Evolutionary conservation across 2,329 filamentous ascomycete genomes (phyloP), one percentile per base, ranked within the genome.

Genomic region (Aureobasidium sp.): DNA sequence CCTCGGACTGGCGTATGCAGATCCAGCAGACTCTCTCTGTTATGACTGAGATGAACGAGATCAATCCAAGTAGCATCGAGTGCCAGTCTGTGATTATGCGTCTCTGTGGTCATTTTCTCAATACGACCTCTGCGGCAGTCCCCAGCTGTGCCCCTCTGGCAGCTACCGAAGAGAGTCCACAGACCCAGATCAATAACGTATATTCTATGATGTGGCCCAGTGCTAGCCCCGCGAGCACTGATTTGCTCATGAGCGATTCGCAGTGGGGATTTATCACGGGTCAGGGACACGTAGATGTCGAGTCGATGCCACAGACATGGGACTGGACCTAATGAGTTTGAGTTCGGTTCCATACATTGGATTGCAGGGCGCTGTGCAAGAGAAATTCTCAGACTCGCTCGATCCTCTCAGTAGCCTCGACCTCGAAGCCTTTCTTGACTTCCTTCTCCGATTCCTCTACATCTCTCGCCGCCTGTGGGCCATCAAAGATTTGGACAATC

Each of bases 171-270:
- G 73, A 78, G 61, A 75, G 71, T 39, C 73, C 76, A 0, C 74
- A 78, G 65, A 77, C 75, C 1, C 76, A 78, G 64, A 74, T 79
- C 20, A 75, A 76, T 43, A 74, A 69, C 26, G 72, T 78, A 0
- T 75, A 78, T 55, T 70, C 71, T 20, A 77, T 79, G 76, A 78
- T 79, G 77, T 79, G 78, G 77, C 78, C 76, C 3, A 77, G 76
- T 47, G 70, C 65, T 12, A 39, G 32, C 17, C 50, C 50, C 27
- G 36, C 50, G 15, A 65, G 65, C 26, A 34, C 43, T 15, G 53
- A 57, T 17, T 4, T 46, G 26, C 34, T 44, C 3, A 57, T 57
- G 53, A 43, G 43, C 26, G 53, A 57, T 44, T 15, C 43, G n/a
- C 53, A 43, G 20, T 57, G 53, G 53, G 43, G 15, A 5, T 13